Conservation (phyloP, 2,329 filamentous ascomycete species). For the Rhinocladiella similis region DNA sequence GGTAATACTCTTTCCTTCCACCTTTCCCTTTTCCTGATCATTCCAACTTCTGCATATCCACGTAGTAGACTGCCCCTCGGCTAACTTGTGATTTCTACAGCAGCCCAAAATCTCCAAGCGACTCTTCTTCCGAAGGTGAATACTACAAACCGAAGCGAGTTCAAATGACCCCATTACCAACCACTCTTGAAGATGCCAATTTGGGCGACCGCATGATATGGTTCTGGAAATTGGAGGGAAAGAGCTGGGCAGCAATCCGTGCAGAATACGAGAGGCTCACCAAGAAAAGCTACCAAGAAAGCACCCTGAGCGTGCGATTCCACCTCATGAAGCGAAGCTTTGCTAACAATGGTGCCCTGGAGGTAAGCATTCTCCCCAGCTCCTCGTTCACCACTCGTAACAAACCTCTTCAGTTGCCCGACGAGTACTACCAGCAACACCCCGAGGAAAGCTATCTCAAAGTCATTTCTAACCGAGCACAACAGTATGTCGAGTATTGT, state of each 20-base stretch:
- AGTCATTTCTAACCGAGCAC: not conserved
- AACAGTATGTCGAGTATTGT: not conserved
- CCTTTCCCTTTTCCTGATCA: too few relatives aligned
- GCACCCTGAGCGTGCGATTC: conserved; percentile 8
- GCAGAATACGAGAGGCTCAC: conserved; percentile 7
- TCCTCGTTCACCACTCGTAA: not conserved
- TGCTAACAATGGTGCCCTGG: conserved; percentile 5
- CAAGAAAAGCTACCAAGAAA: not conserved
- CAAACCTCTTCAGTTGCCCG: conserved; percentile 2
- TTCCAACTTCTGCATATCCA: too few relatives aligned
- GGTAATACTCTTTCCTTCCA: too few relatives aligned
- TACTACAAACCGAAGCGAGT: not conserved
- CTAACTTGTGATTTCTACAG: too few relatives aligned
- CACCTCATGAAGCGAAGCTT: conserved; percentile 12
- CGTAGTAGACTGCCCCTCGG: too few relatives aligned
- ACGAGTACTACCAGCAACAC: not conserved
- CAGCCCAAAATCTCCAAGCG: too few relatives aligned
- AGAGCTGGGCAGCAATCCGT: conserved; percentile 6
- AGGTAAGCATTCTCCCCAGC: conserved; percentile 4
- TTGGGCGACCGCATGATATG: conserved; percentile 15
- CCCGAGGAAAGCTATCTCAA: not conserved
- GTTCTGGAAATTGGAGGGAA: conserved; percentile 6
- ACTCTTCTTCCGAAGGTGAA: not conserved
- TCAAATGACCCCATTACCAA: not conserved
- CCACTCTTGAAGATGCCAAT: not conserved